Evolutionary conservation across 1,284 basidiomycete genomes (phyloP).

Genomic region (Ceratobasidium sp.): DNA sequence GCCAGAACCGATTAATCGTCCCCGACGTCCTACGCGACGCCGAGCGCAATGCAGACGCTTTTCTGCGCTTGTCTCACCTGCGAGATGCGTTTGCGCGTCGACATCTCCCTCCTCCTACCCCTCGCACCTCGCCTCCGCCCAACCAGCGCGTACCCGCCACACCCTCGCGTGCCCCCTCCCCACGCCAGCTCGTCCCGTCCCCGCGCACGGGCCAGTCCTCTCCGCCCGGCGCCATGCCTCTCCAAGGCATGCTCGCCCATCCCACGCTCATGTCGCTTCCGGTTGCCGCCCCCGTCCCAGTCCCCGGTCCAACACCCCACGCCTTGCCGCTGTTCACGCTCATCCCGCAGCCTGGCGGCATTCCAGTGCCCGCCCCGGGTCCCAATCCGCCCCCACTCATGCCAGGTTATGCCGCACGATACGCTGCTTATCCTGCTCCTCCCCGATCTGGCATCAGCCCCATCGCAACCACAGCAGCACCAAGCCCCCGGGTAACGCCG

Average conservation of each 20-base stretch:
- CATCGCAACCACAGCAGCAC: background rate
- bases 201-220: slow-evolving; percentile 26
- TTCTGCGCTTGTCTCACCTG: slow-evolving; percentile 15
- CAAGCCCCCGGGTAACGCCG: slow-evolving; percentile 26
- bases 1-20: slow-evolving; percentile 20
- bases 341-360: slow-evolving; percentile 41
- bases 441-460: slow-evolving; percentile 6
- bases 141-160: slow-evolving; percentile 24
- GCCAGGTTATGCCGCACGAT: slow-evolving; percentile 34
- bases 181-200: slow-evolving; percentile 9
- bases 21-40: slow-evolving; percentile 31
- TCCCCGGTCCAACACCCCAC: slow-evolving; percentile 38
- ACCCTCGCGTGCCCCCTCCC: slow-evolving; percentile 27
- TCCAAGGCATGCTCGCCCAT: slow-evolving; percentile 39
- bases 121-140: slow-evolving; percentile 18
- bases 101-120: slow-evolving; percentile 21
- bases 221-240: slow-evolving; percentile 30
- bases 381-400: slow-evolving; percentile 40
- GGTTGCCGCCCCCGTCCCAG: slow-evolving; percentile 24
- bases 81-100: slow-evolving; percentile 32
- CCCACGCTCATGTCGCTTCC: slow-evolving; percentile 41
- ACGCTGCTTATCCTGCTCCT: slow-evolving; percentile 25
- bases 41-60: slow-evolving; percentile 34
- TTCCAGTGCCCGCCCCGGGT: slow-evolving; percentile 34
- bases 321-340: slow-evolving; percentile 37